These are phyloP conservation scores for Dryadomyces quercivorus DNA, from an alignment of 2,329 filamentous ascomycete genomes.

Conservation along the genomic window DNA sequence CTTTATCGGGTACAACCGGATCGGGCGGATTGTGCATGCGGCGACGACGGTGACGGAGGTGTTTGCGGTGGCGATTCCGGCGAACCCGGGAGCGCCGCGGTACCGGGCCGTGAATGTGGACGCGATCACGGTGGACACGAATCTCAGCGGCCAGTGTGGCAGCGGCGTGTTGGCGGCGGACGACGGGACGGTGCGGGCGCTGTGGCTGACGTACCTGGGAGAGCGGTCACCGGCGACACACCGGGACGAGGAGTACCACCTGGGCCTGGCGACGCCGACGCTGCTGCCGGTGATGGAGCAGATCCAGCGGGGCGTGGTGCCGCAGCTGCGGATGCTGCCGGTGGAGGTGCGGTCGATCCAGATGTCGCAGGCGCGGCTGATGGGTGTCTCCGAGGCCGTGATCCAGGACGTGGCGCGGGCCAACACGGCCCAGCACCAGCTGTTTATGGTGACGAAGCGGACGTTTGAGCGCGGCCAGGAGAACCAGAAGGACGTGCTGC, in stretches of 20 bases:
- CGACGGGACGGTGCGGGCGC: conserved; percentile 83
- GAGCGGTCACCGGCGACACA: conserved; percentile 68
- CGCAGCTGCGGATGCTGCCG: conserved; percentile 78
- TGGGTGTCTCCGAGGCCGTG: conserved; percentile 95
- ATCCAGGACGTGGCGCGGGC: conserved; percentile 79
- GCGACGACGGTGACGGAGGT: conserved; percentile 95
- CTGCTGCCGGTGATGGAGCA: conserved; percentile 79
- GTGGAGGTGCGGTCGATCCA: conserved; percentile 92
- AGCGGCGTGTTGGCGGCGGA: conserved; percentile 85
- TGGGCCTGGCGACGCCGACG: conserved; percentile 80
- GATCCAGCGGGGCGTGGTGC: conserved; percentile 67
- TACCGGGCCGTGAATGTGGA: conserved; percentile 95
- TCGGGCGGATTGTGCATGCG: conserved; percentile 82
- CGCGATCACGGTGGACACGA: conserved; percentile 93
- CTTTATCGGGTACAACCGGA: conserved; percentile 97
- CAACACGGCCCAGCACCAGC: conserved; percentile 85
- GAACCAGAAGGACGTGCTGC: conserved; percentile 32
- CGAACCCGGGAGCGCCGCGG: conserved; percentile 79
- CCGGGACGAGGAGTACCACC: conserved; percentile 92
- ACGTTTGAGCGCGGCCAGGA: conserved; percentile 41
- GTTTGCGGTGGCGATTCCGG: conserved; percentile 90
- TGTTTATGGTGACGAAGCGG: conserved; percentile 92
- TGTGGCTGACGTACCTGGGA: conserved; percentile 95
- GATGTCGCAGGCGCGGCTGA: conserved; percentile 92
- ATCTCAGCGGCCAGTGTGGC: conserved; percentile 79